Conservation (phyloP, 192 early-diverging fungal species). For the Funneliformis mosseae region DNA sequence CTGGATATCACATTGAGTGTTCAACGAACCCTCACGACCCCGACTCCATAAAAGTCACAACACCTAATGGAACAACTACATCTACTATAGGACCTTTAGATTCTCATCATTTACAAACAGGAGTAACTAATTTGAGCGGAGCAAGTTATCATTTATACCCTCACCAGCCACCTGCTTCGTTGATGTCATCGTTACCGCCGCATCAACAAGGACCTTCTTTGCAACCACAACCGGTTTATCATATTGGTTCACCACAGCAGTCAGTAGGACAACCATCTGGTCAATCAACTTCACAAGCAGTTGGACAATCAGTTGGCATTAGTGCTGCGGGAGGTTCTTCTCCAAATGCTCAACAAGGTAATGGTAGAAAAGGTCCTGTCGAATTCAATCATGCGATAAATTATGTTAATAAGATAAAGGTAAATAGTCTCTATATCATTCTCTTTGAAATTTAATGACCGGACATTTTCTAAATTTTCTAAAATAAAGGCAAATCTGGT, state of each 20-base stretch:
- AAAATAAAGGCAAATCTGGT: too few relatives aligned
- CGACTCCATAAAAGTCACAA: conserved; percentile 82
- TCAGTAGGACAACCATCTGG: conserved; percentile 32
- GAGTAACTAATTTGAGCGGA: conserved; percentile 23
- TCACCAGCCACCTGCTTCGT: conserved; percentile 40
- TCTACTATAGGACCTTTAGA: conserved; percentile 29
- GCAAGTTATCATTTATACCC: conserved; percentile 37
- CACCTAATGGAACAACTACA: conserved; percentile 65
- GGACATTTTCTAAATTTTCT: too few relatives aligned
- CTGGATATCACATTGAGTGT: conserved; percentile 95
- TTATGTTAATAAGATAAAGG: conserved; percentile 99
- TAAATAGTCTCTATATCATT: conserved; percentile 19
- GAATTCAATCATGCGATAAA: conserved; percentile 99
- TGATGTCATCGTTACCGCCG: conserved; percentile 42
- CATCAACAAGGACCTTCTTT: conserved; percentile 43
- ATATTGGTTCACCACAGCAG: conserved; percentile 39
- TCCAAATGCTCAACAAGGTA: conserved; percentile 41
- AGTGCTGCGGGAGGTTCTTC: background rate
- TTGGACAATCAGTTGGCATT: conserved; percentile 7
- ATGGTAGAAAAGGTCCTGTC: conserved; percentile 68
- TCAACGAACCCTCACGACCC: conserved; percentile 76
- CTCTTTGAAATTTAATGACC: background rate
- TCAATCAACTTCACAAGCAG: conserved; percentile 29
- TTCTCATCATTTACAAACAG: conserved; percentile 24
- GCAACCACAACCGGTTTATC: conserved; percentile 19